phyloP scores from a whole-genome alignment of 495 filamentous ascomycete genomes.

The Eremomyces bilateralis region DNA sequence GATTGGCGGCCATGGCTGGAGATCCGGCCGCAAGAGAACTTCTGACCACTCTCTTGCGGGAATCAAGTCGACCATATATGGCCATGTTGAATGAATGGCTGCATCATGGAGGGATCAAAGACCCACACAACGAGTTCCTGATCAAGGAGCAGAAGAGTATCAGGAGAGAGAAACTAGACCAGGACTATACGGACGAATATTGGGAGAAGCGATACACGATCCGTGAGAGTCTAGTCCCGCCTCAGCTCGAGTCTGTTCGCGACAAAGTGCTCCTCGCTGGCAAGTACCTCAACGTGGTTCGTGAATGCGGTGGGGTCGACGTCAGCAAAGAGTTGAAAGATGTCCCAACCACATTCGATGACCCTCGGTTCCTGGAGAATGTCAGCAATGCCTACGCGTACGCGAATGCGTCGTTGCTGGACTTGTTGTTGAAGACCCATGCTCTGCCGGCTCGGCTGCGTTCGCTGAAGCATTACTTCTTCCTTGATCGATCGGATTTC shows the following conservation, averaged over 20 bases:
- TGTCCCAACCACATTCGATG: constrained; percentile 80
- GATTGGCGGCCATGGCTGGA: constrained; percentile 71
- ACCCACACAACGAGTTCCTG: constrained; percentile 84
- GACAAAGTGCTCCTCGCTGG: constrained; percentile 88
- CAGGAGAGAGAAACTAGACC: constrained; percentile 48
- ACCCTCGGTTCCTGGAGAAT: constrained; percentile 61
- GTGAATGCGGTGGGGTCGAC: constrained; percentile 91
- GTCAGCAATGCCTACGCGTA: constrained; percentile 87
- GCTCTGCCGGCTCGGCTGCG: constrained; percentile 64
- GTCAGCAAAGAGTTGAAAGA: constrained; percentile 75
- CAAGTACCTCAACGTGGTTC: constrained; percentile 93
- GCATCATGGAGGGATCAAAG: constrained; percentile 84
- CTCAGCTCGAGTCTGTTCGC: constrained; percentile 76
- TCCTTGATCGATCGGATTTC: constrained; percentile 92
- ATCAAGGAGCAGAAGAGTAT: constrained; percentile 80
- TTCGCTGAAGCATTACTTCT: constrained; percentile 96
- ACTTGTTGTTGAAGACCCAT: constrained; percentile 80
- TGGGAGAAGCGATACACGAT: constrained; percentile 97
- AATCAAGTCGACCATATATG: constrained; percentile 91
- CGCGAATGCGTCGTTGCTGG: constrained; percentile 83
- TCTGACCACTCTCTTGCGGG: constrained; percentile 58
- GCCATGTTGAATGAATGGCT: constrained; percentile 96
- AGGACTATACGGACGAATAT: constrained; percentile 97
- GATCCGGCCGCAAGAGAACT: constrained; percentile 70
- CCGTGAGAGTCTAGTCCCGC: constrained; percentile 71